These are phyloP conservation scores for Pinus tabuliformis DNA, from an alignment of 75 land plant species.

Conservation along the genomic window DNA sequence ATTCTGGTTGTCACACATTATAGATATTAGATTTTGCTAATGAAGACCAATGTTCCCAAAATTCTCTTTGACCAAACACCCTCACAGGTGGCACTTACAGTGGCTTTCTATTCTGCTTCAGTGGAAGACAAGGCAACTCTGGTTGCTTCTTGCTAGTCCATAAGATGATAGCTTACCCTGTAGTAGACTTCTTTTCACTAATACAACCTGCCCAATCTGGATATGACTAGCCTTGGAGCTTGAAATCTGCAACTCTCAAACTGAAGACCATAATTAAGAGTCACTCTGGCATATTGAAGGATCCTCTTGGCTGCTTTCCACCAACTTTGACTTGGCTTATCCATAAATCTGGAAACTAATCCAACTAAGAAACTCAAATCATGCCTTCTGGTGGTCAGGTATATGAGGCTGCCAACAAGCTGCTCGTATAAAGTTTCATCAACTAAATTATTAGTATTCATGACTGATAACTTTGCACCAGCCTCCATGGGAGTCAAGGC, in stretches of 20 bases:
- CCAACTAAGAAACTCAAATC: neutral
- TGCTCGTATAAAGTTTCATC: neutral
- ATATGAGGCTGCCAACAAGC: neutral
- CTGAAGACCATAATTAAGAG: neutral
- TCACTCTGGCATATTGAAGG: slow-evolving; percentile 10
- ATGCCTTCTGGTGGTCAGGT: neutral
- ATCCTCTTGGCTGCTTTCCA: neutral
- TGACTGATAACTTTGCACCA: neutral
- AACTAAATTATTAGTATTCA: neutral
- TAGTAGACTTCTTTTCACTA: slow-evolving; percentile 10
- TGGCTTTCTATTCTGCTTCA: slow-evolving; percentile 2
- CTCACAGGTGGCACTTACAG: neutral
- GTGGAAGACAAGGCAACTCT: slow-evolving; percentile 3
- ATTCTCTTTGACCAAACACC: neutral
- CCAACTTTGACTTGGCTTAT: neutral
- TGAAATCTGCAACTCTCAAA: neutral
- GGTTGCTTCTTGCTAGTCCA: slow-evolving; percentile 22
- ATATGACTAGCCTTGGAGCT: slow-evolving; percentile 1
- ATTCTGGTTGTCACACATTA: neutral
- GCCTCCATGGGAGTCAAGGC: neutral
- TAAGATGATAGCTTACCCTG: slow-evolving; percentile 7
- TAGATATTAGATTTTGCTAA: neutral
- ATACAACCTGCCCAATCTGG: slow-evolving; percentile 13
- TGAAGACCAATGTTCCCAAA: neutral
- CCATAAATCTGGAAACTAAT: slow-evolving; percentile 3